These are phyloP conservation scores for Umbelopsis sp. DNA, from an alignment of 371 early-diverging fungal genomes.

Conservation along the genomic window DNA sequence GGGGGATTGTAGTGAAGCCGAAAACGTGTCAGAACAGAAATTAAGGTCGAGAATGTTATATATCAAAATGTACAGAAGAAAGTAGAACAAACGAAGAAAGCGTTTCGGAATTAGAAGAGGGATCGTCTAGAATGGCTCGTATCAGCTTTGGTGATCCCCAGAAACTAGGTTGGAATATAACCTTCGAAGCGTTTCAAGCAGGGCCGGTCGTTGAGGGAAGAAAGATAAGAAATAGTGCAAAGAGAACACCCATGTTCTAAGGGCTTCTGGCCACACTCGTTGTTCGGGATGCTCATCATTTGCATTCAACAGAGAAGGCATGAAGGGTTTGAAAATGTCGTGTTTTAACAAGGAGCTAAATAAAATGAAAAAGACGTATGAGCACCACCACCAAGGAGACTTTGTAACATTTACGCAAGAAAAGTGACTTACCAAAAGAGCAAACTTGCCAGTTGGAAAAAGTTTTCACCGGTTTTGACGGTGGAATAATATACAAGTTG, in stretches of 20 bases:
- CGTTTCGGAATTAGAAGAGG: background rate
- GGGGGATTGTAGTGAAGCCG: no score
- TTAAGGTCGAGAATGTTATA: no score
- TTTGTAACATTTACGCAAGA: no score
- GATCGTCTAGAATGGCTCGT: background rate
- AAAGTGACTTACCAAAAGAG: conserved; percentile 44
- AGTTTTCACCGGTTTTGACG: conserved; percentile 67
- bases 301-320: conserved; percentile 13
- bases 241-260: conserved; percentile 29
- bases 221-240: conserved; percentile 44
- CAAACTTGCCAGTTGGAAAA: conserved; percentile 63
- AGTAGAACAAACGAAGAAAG: background rate
- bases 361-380: conserved; percentile 16
- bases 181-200: conserved; percentile 36
- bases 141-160: background rate
- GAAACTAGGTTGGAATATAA: background rate
- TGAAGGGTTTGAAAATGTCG: conserved; percentile 23
- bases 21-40: no score
- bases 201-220: conserved; percentile 44
- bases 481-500: conserved; percentile 71
- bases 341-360: conserved; percentile 22
- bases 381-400: background rate
- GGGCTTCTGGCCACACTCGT: conserved; percentile 5
- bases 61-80: conserved; percentile 18
- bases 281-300: conserved; percentile 3